Evolutionary conservation across 78 protist species (phyloP).

Genomic region (Chrysochromulina parva): DNA sequence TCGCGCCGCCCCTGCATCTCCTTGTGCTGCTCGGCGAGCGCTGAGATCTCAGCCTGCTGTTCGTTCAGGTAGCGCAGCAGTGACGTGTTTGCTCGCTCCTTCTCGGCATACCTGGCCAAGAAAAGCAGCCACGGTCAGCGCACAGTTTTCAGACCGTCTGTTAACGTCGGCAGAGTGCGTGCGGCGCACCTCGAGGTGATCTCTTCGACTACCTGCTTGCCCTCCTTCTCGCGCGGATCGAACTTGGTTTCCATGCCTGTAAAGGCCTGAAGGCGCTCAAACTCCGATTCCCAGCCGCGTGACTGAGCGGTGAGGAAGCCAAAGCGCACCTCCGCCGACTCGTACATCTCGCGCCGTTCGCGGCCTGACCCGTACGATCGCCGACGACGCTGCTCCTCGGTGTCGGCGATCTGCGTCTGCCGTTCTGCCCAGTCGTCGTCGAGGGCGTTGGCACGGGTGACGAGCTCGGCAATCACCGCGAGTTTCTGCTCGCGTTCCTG

Average conservation of each 20-base stretch:
- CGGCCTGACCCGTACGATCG: not conserved
- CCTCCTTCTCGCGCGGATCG: not conserved
- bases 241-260: not conserved
- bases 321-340: not conserved
- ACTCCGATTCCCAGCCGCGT: not conserved
- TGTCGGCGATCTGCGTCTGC: not conserved
- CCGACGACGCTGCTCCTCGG: constrained; percentile 1
- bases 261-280: not conserved
- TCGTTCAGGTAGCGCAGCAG: not conserved
- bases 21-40: too few relatives aligned
- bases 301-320: constrained; percentile 5
- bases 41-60: not conserved
- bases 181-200: not conserved
- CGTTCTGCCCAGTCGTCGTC: not conserved
- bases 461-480: not conserved
- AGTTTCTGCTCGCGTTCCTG: not conserved
- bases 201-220: not conserved
- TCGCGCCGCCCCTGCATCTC: too few relatives aligned
- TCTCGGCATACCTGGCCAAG: too few relatives aligned
- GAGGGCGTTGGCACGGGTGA: not conserved
- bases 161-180: too few relatives aligned
- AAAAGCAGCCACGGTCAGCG: too few relatives aligned
- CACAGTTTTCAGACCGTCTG: too few relatives aligned
- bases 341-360: not conserved
- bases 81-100: not conserved